These are phyloP conservation scores for Russula griseocarnosa DNA, from an alignment of 768 basidiomycete species.

Conservation along the genomic window DNA sequence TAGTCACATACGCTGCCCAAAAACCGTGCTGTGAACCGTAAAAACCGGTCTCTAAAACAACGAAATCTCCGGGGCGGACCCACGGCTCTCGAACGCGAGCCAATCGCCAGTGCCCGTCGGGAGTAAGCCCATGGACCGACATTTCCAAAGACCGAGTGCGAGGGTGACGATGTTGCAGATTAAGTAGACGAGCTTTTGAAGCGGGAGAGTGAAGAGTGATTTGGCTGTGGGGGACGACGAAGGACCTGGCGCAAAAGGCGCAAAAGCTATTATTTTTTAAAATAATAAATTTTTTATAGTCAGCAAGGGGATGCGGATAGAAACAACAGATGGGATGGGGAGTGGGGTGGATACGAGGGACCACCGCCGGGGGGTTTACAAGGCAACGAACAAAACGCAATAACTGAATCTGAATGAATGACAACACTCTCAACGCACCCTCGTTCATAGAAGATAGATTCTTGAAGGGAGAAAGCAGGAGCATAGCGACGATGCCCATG, in stretches of 20 bases:
- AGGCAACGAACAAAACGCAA: no score
- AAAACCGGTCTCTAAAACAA: slow-evolving; percentile 17
- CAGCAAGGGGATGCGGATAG: no score
- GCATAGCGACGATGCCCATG: slow-evolving; percentile 94
- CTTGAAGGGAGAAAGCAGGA: slow-evolving; percentile 81
- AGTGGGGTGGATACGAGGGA: no score
- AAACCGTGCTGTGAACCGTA: no score
- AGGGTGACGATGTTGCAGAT: slow-evolving; percentile 74
- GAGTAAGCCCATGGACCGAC: slow-evolving; percentile 84
- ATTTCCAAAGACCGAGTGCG: slow-evolving; percentile 87
- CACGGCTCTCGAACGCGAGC: slow-evolving; percentile 87
- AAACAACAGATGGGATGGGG: no score
- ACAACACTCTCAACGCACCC: no score
- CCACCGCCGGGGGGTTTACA: no score
- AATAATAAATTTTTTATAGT: no score
- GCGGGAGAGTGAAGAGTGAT: slow-evolving; percentile 48
- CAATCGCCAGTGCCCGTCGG: slow-evolving; percentile 92
- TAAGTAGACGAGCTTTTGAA: slow-evolving; percentile 70
- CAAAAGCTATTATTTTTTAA: no score
- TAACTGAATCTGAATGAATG: no score
- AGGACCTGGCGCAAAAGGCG: slow-evolving; percentile 62
- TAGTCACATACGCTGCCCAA: neutral
- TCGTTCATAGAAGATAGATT: slow-evolving; percentile 75
- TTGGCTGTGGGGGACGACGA: slow-evolving; percentile 44
- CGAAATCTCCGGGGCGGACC: slow-evolving; percentile 46